phyloP scores from a whole-genome alignment of 495 filamentous ascomycete genomes.

The Aspergillus sparsus region DNA sequence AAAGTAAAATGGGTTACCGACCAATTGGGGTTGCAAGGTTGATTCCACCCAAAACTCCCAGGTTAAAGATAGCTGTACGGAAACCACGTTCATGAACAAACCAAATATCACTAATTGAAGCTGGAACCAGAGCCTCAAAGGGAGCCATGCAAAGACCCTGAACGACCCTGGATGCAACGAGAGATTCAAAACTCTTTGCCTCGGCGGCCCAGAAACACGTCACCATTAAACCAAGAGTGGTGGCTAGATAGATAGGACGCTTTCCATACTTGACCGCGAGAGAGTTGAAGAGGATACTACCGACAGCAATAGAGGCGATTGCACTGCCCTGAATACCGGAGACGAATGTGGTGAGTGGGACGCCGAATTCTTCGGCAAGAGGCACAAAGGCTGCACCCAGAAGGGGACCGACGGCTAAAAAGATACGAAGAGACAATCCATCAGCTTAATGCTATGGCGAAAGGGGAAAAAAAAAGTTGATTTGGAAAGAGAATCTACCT shows the following conservation, averaged over 20 bases:
- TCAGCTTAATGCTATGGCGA: too few species aligned
- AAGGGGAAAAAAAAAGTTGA: slow-evolving; percentile 6
- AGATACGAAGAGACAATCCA: not conserved
- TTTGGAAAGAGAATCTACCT: slow-evolving; percentile 23
- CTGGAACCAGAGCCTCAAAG: slow-evolving; percentile 33
- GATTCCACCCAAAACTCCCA: slow-evolving; percentile 55
- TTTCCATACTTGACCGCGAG: slow-evolving; percentile 66
- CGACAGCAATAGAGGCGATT: slow-evolving; percentile 49
- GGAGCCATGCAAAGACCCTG: slow-evolving; percentile 38
- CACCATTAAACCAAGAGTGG: slow-evolving; percentile 58
- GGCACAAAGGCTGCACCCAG: slow-evolving; percentile 37
- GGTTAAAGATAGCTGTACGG: slow-evolving; percentile 64
- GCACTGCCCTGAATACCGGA: slow-evolving; percentile 34
- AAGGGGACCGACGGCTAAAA: slow-evolving; percentile 40
- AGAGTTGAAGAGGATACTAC: slow-evolving; percentile 61
- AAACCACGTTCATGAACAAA: slow-evolving; percentile 68
- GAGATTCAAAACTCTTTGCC: slow-evolving; percentile 56
- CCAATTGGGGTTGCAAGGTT: slow-evolving; percentile 46
- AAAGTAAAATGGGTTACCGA: slow-evolving; percentile 18
- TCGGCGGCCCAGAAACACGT: slow-evolving; percentile 62
- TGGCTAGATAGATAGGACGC: slow-evolving; percentile 61
- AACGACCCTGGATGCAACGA: slow-evolving; percentile 52
- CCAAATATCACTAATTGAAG: slow-evolving; percentile 35
- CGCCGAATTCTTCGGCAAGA: slow-evolving; percentile 37
- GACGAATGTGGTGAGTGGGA: slow-evolving; percentile 37